phyloP scores from a whole-genome alignment of 257 asterid genomes.

The Penstemon eatonii region DNA sequence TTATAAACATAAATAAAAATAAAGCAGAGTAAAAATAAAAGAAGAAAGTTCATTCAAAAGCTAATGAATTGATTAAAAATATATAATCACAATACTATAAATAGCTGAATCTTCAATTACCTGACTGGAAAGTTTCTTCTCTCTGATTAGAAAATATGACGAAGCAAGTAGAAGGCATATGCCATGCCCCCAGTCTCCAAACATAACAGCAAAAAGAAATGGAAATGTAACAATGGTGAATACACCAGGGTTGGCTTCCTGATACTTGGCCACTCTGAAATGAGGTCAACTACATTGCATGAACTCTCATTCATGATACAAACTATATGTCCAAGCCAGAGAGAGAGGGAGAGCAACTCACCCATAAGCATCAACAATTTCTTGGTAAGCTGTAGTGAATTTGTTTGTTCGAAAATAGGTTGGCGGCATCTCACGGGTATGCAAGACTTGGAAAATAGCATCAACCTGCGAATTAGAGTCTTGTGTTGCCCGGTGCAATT shows the following conservation, averaged over 20 bases:
- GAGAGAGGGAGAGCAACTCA: slow-evolving; percentile 45
- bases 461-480: slow-evolving; percentile 94
- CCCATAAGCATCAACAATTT: slow-evolving; percentile 98
- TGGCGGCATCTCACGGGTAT: slow-evolving; percentile 91
- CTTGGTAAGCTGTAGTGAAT: slow-evolving; percentile 86
- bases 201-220: slow-evolving; percentile 98
- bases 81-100: background rate
- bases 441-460: slow-evolving; percentile 85
- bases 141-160: slow-evolving; percentile 61
- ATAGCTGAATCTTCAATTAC: slow-evolving; percentile 33
- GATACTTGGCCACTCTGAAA: slow-evolving; percentile 96
- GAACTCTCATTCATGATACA: slow-evolving; percentile 10
- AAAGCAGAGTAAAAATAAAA: background rate
- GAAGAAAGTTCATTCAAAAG: slow-evolving; percentile 11
- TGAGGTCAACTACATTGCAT: slow-evolving; percentile 31
- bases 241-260: slow-evolving; percentile 99
- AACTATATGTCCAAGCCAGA: background rate
- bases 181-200: slow-evolving; percentile 99
- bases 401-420: slow-evolving; percentile 91
- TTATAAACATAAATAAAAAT: slow-evolving; percentile 7
- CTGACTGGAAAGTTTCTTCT: slow-evolving; percentile 81
- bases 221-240: slow-evolving; percentile 97
- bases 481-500: slow-evolving; percentile 66
- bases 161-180: slow-evolving; percentile 89
- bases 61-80: background rate